These are phyloP conservation scores for Apiotrichum brassicae DNA, from an alignment of 1,284 basidiomycete species.

Conservation along the genomic window DNA sequence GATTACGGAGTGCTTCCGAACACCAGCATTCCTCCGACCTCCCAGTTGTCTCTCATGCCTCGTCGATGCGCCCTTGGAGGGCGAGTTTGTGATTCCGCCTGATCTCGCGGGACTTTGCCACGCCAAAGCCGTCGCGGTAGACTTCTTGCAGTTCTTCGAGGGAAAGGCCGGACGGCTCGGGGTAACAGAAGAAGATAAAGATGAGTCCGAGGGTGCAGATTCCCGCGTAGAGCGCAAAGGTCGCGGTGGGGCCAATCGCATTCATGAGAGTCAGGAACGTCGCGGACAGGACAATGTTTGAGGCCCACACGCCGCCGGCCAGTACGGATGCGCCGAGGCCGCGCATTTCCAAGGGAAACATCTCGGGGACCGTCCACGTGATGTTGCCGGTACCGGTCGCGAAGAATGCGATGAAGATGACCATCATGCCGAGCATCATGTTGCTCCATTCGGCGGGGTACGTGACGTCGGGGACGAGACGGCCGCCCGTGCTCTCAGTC, in stretches of 20 bases:
- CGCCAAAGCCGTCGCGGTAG: constrained; percentile 43
- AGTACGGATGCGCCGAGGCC: constrained; percentile 37
- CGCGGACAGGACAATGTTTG: constrained; percentile 71
- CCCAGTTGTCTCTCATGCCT: too few relatives aligned
- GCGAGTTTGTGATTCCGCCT: too few relatives aligned
- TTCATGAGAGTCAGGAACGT: constrained; percentile 72
- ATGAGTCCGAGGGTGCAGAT: constrained; percentile 37
- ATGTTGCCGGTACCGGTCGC: constrained; percentile 70
- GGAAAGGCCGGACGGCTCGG: constrained; percentile 42
- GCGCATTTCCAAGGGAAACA: constrained; percentile 42
- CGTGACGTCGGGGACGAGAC: constrained; percentile 59
- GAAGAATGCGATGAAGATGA: constrained; percentile 49
- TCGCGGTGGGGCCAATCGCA: constrained; percentile 49
- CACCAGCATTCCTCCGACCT: too few relatives aligned
- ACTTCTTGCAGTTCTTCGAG: constrained; percentile 45
- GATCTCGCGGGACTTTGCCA: constrained; percentile 41
- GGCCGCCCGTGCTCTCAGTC: constrained; percentile 59
- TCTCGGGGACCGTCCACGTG: constrained; percentile 48
- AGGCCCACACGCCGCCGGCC: constrained; percentile 39
- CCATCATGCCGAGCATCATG: constrained; percentile 48
- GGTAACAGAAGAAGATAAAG: constrained; percentile 46
- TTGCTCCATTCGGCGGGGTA: constrained; percentile 60
- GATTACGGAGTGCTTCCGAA: too few relatives aligned
- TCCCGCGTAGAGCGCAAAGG: constrained; percentile 45
- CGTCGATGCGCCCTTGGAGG: too few relatives aligned